Evolutionary conservation across 768 basidiomycete genomes (phyloP).

Genomic region (Tulasnella sp.): DNA sequence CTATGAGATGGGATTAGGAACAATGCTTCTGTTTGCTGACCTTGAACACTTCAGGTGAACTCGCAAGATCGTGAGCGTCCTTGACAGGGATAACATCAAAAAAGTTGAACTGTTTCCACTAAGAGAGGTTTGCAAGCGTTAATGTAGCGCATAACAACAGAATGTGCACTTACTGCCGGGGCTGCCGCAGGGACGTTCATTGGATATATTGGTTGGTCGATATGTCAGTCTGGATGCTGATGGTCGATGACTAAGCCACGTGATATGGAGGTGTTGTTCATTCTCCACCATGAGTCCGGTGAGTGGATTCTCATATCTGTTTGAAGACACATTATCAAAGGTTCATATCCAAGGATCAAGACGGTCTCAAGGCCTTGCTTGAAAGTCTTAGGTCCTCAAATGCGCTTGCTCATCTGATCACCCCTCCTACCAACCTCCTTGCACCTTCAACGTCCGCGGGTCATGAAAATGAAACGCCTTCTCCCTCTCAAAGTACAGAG

Average conservation of each 20-base stretch:
- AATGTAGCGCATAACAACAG: background rate
- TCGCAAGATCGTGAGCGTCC: conserved; percentile 62
- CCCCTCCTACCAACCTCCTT: background rate
- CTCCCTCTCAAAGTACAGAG: conserved; percentile 39
- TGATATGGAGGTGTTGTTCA: too few species aligned
- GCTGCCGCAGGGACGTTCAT: conserved; percentile 16
- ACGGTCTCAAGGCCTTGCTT: conserved; percentile 59
- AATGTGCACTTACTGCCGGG: conserved; percentile 11
- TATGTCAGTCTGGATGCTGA: conserved; percentile 4
- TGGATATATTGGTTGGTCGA: too few species aligned
- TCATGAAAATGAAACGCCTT: background rate
- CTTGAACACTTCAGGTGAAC: conserved; percentile 66
- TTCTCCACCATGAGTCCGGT: too few species aligned
- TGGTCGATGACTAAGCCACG: too few species aligned
- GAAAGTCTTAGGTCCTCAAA: conserved; percentile 54
- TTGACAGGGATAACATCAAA: conserved; percentile 68
- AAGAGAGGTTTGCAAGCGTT: background rate
- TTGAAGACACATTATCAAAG: too few species aligned
- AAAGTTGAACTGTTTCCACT: conserved; percentile 89
- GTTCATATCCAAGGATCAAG: too few species aligned
- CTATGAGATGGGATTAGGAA: conserved; percentile 24
- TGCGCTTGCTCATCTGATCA: conserved; percentile 29
- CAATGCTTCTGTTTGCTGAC: conserved; percentile 27
- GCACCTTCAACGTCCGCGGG: background rate
- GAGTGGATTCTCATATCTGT: too few species aligned